Conservation (phyloP, 1,284 basidiomycete genomes). For the Sporisorium iseilematis-ciliati region DNA sequence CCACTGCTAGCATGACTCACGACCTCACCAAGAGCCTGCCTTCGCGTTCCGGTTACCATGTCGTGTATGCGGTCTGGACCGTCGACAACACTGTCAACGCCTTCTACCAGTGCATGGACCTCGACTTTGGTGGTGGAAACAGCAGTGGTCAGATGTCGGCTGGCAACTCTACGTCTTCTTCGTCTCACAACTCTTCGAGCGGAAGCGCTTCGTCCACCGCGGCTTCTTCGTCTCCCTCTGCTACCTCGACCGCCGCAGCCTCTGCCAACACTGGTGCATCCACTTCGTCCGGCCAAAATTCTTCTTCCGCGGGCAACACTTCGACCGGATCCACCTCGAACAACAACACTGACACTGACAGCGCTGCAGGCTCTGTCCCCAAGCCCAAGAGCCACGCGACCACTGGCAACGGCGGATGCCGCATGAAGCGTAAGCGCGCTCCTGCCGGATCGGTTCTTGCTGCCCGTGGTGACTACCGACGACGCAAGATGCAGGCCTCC, state of each 20-base stretch:
- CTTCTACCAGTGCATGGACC: conserved; percentile 54
- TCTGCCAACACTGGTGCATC: conserved; percentile 2
- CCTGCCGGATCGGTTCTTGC: conserved; percentile 24
- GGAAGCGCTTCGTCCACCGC: conserved; percentile 2
- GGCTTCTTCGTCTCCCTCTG: conserved; percentile 4
- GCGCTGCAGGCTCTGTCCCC: background rate
- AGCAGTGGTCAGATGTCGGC: conserved; percentile 4
- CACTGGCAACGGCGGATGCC: conserved; percentile 13
- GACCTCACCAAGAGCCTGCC: conserved; percentile 34
- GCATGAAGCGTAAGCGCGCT: conserved; percentile 31
- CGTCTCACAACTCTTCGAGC: background rate
- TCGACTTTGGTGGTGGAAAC: conserved; percentile 41
- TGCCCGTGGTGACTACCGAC: conserved; percentile 24
- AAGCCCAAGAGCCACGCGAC: conserved; percentile 16
- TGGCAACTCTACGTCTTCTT: background rate
- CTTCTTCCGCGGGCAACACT: conserved; percentile 8
- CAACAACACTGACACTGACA: background rate
- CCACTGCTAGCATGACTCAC: conserved; percentile 25
- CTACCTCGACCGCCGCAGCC: background rate
- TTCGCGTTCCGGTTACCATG: conserved; percentile 35
- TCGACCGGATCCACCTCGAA: background rate
- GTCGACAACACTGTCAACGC: conserved; percentile 48
- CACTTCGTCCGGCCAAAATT: conserved; percentile 4
- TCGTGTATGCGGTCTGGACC: conserved; percentile 54
- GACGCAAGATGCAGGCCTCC: conserved; percentile 13